Evolutionary conservation across 2,329 filamentous ascomycete genomes (phyloP), one percentile per base, ranked within the genome.

Genomic region (Sclerotiophoma versabilis): DNA sequence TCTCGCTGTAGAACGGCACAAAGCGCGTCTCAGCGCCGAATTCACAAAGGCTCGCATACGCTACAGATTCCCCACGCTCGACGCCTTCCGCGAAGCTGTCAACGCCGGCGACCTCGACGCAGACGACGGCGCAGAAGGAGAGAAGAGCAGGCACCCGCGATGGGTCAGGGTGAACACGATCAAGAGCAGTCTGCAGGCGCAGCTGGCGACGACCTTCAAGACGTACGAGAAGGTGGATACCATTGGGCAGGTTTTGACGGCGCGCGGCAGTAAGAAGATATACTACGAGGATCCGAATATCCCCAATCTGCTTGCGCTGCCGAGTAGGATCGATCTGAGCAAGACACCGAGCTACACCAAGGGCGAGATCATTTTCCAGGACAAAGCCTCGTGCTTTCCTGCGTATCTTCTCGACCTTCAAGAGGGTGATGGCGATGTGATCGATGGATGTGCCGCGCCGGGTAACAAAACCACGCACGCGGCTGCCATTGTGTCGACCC

Each of bases 401-500:
- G 95, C 93, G 0, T 95, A 95, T 70, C 80, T 99, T 2, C 80
- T 99, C 0, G 82, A 96, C 45, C 86, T 89, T 0, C 78, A 77
- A 0, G 78, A 85, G 8, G 80, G 84, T 52, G 84, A 88, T 60
- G 91, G 91, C 20, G 87, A 95, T 67, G 80, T 96, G 8, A 85
- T 98, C n/a, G 95, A 99, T 74, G 91, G 91, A 0, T 98, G 93
- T 72, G 91, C 95, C 0, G 95, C 95, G 0, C 95, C 95, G 1
- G 95, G 95, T 5, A 99, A 99, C 75, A 99, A 99, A 77, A 98
- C 95, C 1, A 98, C 93, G 7, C 95, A 98, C 73, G 77, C 96
- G 39, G 92, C 93, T 0, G 89, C 92, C 2, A 85, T 97, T 4
- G 69, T 95, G 2, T 42, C 79, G 73, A 46, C 77, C 75, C 42